These are phyloP conservation scores for Tuctoria greenei DNA, from an alignment of 176 grass and related monocot species.

Conservation along the genomic window DNA sequence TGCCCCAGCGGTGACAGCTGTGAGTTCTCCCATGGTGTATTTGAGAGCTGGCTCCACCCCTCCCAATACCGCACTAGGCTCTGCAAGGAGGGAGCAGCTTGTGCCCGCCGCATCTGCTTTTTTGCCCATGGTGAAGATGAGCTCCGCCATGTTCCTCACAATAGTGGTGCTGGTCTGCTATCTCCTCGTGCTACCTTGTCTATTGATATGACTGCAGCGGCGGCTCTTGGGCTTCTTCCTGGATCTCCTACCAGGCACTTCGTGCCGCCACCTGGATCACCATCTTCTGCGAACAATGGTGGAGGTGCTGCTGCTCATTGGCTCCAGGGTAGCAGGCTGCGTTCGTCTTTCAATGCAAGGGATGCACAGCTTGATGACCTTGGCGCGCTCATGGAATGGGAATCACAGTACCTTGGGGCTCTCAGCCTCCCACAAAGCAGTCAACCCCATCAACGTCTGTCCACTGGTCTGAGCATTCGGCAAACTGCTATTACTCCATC, in stretches of 20 bases:
- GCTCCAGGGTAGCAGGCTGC: slow-evolving; percentile 74
- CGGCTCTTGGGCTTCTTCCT: slow-evolving; percentile 56
- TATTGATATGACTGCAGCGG: slow-evolving; percentile 70
- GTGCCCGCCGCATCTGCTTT: slow-evolving; percentile 82
- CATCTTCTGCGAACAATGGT: slow-evolving; percentile 48
- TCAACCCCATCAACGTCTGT: slow-evolving; percentile 31
- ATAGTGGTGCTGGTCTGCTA: slow-evolving; percentile 51
- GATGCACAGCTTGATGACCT: slow-evolving; percentile 67
- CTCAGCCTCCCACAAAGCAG: slow-evolving; percentile 47
- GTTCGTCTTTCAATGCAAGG: slow-evolving; percentile 83
- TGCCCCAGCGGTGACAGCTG: slow-evolving; percentile 71
- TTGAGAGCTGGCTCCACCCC: slow-evolving; percentile 95
- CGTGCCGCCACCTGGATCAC: slow-evolving; percentile 52
- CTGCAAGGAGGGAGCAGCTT: slow-evolving; percentile 72
- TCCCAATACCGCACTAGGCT: slow-evolving; percentile 89
- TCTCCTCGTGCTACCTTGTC: slow-evolving; percentile 68
- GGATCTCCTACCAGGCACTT: slow-evolving; percentile 49
- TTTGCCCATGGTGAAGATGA: slow-evolving; percentile 84
- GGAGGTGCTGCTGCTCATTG: slow-evolving; percentile 37
- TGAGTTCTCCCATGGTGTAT: slow-evolving; percentile 87
- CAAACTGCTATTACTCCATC: slow-evolving; percentile 48
- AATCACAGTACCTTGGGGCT: slow-evolving; percentile 65
- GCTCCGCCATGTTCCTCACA: slow-evolving; percentile 68
- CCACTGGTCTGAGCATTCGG: slow-evolving; percentile 43
- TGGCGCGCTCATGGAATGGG: slow-evolving; percentile 54